Percentiles rank a stretch among this genome's conserved stretches.
Evolutionary conservation across 129 eudicot genomes (phyloP).

Genomic region (Mikania micrantha): DNA sequence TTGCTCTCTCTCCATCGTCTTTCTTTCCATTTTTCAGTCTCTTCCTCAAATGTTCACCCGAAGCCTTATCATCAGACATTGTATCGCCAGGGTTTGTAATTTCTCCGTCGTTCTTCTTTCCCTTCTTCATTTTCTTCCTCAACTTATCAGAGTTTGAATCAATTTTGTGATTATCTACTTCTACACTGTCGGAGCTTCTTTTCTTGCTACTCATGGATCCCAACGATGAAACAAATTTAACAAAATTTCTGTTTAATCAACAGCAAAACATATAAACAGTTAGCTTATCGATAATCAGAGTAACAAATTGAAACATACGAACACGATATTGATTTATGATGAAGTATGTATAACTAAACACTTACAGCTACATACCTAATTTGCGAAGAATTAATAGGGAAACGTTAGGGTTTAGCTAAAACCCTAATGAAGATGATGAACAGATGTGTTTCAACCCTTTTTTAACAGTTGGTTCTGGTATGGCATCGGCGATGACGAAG

Average conservation of each 20-base stretch:
- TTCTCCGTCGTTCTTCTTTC: slow-evolving; percentile 36
- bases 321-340: slow-evolving; percentile 3
- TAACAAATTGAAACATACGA: neutral
- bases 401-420: slow-evolving; percentile 20
- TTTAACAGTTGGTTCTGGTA: neutral
- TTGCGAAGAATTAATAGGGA: neutral
- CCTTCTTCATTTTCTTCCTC: slow-evolving; percentile 41
- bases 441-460: neutral
- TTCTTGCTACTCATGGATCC: slow-evolving; percentile 39
- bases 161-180: slow-evolving; percentile 15
- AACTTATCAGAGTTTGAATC: slow-evolving; percentile 9
- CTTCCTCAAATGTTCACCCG: slow-evolving; percentile 28
- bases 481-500: slow-evolving; percentile 5
- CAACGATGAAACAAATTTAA: neutral
- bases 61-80: slow-evolving; percentile 12
- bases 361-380: neutral
- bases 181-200: slow-evolving; percentile 30
- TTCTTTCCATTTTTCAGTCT: slow-evolving; percentile 43
- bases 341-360: neutral
- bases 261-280: neutral
- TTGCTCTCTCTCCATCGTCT: slow-evolving; percentile 31
- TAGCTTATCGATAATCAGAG: neutral
- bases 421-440: neutral
- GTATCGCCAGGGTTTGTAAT: slow-evolving; percentile 2
- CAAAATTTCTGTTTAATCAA: slow-evolving; percentile 1